A percentile compares a stretch with the other conserved stretches of the same genome.
These are phyloP conservation scores for Trichophyton benhamiae DNA, from an alignment of 2,329 filamentous ascomycete genomes.

Conservation along the genomic window DNA sequence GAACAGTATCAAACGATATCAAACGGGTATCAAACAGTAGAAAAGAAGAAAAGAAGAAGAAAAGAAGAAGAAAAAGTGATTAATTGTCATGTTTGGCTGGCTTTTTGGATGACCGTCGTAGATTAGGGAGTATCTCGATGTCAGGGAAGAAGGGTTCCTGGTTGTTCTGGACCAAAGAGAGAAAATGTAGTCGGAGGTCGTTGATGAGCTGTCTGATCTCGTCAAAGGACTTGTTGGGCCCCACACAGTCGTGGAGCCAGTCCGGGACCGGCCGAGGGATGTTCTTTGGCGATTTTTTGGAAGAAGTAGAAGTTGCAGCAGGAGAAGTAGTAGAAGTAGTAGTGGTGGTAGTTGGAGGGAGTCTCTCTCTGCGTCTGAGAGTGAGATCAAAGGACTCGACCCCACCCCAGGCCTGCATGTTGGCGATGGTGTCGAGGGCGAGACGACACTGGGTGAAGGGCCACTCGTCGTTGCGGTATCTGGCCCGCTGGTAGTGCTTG, in stretches of 20 bases:
- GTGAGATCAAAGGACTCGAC: conserved; percentile 50
- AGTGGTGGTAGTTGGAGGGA: neutral
- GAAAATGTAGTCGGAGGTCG: conserved; percentile 17
- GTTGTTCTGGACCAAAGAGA: conserved; percentile 8
- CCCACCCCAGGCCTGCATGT: conserved; percentile 51
- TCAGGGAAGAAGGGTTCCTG: conserved; percentile 25
- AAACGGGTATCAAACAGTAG: neutral
- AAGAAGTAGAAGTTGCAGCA: neutral
- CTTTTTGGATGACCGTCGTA: conserved; percentile 12
- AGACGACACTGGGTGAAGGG: conserved; percentile 51
- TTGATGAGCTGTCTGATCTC: conserved; percentile 21
- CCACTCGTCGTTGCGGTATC: conserved; percentile 53
- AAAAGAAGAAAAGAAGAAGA: neutral
- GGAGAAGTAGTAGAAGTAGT: neutral
- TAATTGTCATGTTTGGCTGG: neutral
- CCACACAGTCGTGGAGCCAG: conserved; percentile 21
- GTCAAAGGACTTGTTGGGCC: conserved; percentile 19
- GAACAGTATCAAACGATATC: too few species aligned
- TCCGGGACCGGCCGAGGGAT: conserved; percentile 22
- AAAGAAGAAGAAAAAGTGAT: neutral
- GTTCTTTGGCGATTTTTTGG: conserved; percentile 17
- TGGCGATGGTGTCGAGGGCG: conserved; percentile 49
- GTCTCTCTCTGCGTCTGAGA: conserved; percentile 49
- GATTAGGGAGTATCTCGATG: conserved; percentile 29
- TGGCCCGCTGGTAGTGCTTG: conserved; percentile 67